Evolutionary conservation across 345 rosid species (phyloP).

Genomic region (Eucalyptus tenuipes): DNA sequence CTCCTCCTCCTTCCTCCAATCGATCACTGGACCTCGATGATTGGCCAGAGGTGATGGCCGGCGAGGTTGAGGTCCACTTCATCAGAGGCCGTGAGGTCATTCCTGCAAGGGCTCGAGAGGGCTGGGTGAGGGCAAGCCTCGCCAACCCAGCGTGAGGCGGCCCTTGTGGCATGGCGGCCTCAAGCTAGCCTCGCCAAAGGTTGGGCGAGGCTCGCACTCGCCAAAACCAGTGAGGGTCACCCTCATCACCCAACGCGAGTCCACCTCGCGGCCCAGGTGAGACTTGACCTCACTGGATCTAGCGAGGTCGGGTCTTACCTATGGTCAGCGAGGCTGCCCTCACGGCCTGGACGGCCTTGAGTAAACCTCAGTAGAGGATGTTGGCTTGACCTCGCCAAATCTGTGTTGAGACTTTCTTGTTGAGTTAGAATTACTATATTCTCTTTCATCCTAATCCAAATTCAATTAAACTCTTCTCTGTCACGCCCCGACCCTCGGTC

Average conservation of each 20-base stretch:
- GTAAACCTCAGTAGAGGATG: fast-evolving
- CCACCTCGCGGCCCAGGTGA: no score
- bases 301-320: fast-evolving
- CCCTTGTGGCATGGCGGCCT: fast-evolving
- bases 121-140: no score
- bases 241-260: fast-evolving
- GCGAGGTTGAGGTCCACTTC: no score
- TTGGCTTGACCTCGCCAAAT: fast-evolving
- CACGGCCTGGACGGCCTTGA: fast-evolving
- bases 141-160: fast-evolving
- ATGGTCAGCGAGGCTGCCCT: fast-evolving
- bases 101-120: no score
- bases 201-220: no score
- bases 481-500: no score
- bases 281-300: no score
- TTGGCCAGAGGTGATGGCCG: fast-evolving
- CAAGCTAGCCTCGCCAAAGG: no score
- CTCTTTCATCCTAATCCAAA: no score
- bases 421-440: background rate
- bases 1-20: no score
- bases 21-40: fast-evolving
- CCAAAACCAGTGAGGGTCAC: no score
- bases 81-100: fast-evolving
- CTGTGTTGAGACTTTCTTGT: fast-evolving
- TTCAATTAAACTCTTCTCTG: background rate